phyloP scores from a whole-genome alignment of 1,284 basidiomycete species.

The Ustilago curta region DNA sequence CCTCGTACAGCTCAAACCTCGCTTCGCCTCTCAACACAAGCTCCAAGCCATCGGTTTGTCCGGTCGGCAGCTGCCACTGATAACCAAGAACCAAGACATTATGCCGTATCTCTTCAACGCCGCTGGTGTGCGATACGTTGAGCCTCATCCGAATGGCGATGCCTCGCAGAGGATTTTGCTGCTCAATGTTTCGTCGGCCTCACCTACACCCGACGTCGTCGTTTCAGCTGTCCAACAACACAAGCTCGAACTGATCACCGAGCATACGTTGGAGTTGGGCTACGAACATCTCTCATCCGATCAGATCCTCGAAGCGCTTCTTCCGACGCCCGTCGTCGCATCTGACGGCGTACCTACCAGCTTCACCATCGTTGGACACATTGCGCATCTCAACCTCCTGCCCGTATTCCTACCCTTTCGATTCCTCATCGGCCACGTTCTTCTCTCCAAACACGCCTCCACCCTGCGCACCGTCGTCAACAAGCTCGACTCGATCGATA shows the following conservation, averaged over 20 bases:
- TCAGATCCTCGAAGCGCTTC: constrained; percentile 44
- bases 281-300: constrained; percentile 44
- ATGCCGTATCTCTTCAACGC: constrained; percentile 43
- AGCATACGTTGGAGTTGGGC: constrained; percentile 17
- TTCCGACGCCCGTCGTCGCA: constrained; percentile 28
- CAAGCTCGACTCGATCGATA: constrained; percentile 89
- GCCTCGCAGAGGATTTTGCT: constrained; percentile 33
- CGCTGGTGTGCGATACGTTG: constrained; percentile 39
- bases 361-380: constrained; percentile 90
- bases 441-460: constrained; percentile 74
- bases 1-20: constrained; percentile 32
- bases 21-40: constrained; percentile 21
- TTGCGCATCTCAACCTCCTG: constrained; percentile 89
- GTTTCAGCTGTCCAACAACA: constrained; percentile 11
- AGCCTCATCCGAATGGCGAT: constrained; percentile 40
- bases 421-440: constrained; percentile 87
- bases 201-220: constrained; percentile 24
- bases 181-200: constrained; percentile 32
- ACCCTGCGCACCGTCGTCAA: constrained; percentile 90
- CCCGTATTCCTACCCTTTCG: constrained; percentile 92
- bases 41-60: constrained; percentile 39
- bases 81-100: constrained; percentile 32
- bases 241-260: constrained; percentile 13
- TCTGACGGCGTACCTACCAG: constrained; percentile 82
- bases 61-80: constrained; percentile 27